Evolutionary conservation across 768 basidiomycete species (phyloP).

Genomic region (Collybia sp.): DNA sequence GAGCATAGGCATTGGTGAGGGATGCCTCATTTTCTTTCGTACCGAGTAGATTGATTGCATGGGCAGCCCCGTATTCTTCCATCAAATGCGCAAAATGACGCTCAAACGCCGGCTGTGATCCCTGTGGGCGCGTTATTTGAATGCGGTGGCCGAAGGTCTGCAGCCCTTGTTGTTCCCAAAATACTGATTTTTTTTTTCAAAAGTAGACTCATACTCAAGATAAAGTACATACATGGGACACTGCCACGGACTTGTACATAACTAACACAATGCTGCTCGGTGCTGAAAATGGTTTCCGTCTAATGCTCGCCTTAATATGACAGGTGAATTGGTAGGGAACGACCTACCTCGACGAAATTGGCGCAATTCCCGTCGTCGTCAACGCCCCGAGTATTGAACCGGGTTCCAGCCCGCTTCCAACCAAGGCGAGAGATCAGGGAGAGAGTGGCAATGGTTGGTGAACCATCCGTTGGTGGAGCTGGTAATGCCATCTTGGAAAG

Average conservation of each 20-base stretch:
- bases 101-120: slow-evolving; percentile 96
- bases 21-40: slow-evolving; percentile 89
- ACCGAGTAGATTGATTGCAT: slow-evolving; percentile 90
- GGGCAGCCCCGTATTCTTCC: slow-evolving; percentile 79
- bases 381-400: slow-evolving; percentile 95
- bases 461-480: slow-evolving; percentile 69
- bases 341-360: slow-evolving; percentile 88
- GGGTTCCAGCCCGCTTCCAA: slow-evolving; percentile 94
- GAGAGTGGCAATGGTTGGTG: slow-evolving; percentile 68
- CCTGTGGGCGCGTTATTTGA: slow-evolving; percentile 92
- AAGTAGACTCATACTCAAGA: slow-evolving; percentile 12
- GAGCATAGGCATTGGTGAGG: slow-evolving; percentile 77
- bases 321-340: slow-evolving; percentile 3
- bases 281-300: slow-evolving; percentile 90
- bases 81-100: slow-evolving; percentile 85
- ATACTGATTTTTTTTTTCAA: slow-evolving; percentile 61
- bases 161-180: slow-evolving; percentile 97
- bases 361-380: slow-evolving; percentile 95
- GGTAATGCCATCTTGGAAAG: slow-evolving; percentile 75
- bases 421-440: slow-evolving; percentile 84
- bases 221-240: slow-evolving; percentile 74
- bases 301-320: slow-evolving; percentile 24
- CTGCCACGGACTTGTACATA: slow-evolving; percentile 94
- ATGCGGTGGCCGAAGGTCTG: slow-evolving; percentile 94
- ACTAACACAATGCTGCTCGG: slow-evolving; percentile 83